Base-by-base conservation (phyloP, 208 protist genomes). In the Acanthamoeba lenticulata region DNA sequence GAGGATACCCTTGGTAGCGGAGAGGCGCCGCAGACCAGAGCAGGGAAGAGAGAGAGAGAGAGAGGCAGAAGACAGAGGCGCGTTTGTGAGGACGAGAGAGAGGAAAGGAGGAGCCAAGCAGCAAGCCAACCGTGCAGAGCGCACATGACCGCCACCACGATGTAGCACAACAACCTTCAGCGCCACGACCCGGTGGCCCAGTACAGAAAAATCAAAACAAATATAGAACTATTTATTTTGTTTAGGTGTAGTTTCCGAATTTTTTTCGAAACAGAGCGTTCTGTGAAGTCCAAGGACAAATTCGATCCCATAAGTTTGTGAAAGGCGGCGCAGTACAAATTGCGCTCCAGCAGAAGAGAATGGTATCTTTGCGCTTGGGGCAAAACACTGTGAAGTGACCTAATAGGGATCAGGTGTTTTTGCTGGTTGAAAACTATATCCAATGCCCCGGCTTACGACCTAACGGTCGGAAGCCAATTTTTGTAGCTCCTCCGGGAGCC, bases 351-450 rank as follows among this genome's bases (percentile, higher is more conserved):
- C 13, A 19, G 52, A 24, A 60, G 52, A 6, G 52, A 1, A 24
- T 5, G 15, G 65, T 81, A 94, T 94, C 91, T 94, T 94, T 94
- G 91, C 91, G 91, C 91, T 94, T 94, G 91, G 91, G 91, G 91
- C 91, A 94, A 83, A 90, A 94, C 91, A 79, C 83, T 83, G 72
- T 72, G 74, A 83, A 94, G 91, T 94, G 91, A 94, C 91, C 77
- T 94, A 88, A 85, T 90, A 94, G 83, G 77, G 83, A 88, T 90
- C 77, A 94, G 57, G 91, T 79, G 83, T 83, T 94, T 94, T 90
- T 94, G 74, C 77, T 88, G 65, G 65, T 94, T 94, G 91, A 81
- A 94, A 94, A 94, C 91, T 94, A 94, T 69, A 94, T 94, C 91
- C 91, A 94, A 94, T 83, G 77, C 91, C 57, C 91, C 77, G 77